These are phyloP conservation scores for Panicum hallii DNA, from an alignment of 202 grass and related monocot species.

Conservation along the genomic window DNA sequence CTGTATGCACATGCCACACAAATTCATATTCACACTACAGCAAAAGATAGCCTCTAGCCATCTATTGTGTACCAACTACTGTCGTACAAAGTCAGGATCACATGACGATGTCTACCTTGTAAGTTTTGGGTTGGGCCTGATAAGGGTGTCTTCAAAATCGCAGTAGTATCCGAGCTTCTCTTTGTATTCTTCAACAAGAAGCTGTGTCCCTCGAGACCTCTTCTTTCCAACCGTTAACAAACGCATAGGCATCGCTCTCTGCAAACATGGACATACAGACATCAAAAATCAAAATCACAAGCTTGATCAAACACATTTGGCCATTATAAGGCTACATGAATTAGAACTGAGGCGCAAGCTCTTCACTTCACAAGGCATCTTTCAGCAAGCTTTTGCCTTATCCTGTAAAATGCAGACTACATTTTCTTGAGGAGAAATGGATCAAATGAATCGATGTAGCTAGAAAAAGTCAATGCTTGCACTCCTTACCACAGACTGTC, in stretches of 20 bases:
- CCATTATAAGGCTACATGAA: not conserved
- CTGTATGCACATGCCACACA: not conserved
- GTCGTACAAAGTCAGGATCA: not conserved
- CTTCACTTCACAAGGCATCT: not conserved
- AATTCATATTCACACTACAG: not conserved
- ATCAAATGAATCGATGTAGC: not conserved
- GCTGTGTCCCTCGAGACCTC: conserved; percentile 78
- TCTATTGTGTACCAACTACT: not conserved
- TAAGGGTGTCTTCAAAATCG: conserved; percentile 60
- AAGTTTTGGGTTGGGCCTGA: conserved; percentile 84
- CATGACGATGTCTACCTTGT: conserved; percentile 52
- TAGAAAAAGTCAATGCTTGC: not conserved
- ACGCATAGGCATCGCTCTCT: conserved; percentile 84
- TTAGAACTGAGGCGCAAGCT: not conserved
- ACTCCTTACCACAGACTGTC: conserved; percentile 71
- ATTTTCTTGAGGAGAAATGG: not conserved
- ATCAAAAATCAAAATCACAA: not conserved
- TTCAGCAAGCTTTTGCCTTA: not conserved
- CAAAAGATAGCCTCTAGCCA: not conserved
- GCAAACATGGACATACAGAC: not conserved
- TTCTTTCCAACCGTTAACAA: conserved; percentile 85
- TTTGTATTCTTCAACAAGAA: conserved; percentile 84
- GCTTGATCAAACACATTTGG: not conserved
- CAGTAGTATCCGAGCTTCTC: conserved; percentile 83
- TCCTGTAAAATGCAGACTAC: not conserved